These are phyloP conservation scores for Penicillium rolfsii DNA, from an alignment of 2,329 filamentous ascomycete species.

Conservation along the genomic window DNA sequence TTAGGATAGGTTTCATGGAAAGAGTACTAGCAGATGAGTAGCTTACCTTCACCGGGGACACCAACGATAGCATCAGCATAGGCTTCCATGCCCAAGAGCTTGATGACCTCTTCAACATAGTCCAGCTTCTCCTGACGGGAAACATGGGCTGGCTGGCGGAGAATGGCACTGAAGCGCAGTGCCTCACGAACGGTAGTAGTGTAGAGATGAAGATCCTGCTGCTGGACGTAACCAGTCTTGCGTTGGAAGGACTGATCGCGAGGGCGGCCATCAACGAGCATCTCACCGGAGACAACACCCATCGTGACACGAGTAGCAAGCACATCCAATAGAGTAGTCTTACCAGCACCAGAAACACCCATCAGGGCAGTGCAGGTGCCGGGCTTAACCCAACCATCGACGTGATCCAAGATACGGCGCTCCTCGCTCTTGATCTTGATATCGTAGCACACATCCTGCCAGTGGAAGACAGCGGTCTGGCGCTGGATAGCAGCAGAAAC, in stretches of 20 bases:
- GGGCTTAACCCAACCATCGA: constrained; percentile 92
- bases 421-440: constrained; percentile 77
- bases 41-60: constrained; percentile 73
- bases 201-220: constrained; percentile 85
- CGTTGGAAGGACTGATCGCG: constrained; percentile 84
- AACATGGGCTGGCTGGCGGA: constrained; percentile 79
- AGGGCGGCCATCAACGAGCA: constrained; percentile 76
- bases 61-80: constrained; percentile 91
- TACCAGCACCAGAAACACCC: constrained; percentile 90
- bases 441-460: constrained; percentile 81
- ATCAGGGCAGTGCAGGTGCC: constrained; percentile 88
- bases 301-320: constrained; percentile 84
- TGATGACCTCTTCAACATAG: constrained; percentile 90
- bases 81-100: constrained; percentile 84
- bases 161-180: constrained; percentile 79
- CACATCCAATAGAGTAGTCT: constrained; percentile 86
- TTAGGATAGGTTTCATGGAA: neutral
- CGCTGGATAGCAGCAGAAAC: constrained; percentile 55
- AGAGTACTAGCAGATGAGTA: neutral
- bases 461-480: constrained; percentile 81
- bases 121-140: constrained; percentile 75
- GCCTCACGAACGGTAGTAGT: constrained; percentile 89
- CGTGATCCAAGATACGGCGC: constrained; percentile 77
- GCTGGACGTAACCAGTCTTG: constrained; percentile 89
- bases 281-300: constrained; percentile 85